A percentile compares a stretch with the other conserved stretches of the same genome.
phyloP scores from a whole-genome alignment of 768 basidiomycete genomes.

The Lentinula detonsa region DNA sequence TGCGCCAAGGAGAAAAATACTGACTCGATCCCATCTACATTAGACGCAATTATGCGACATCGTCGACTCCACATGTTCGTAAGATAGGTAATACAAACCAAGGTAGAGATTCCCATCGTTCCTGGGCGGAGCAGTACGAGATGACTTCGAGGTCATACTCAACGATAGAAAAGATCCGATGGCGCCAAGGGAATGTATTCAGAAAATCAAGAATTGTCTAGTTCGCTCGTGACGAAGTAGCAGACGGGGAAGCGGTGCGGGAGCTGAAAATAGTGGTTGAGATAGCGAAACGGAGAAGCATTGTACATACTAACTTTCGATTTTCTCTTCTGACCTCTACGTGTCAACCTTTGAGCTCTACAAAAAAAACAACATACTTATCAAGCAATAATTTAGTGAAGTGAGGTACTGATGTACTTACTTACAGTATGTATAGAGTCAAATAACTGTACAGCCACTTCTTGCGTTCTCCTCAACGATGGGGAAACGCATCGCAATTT shows the following conservation, averaged over 20 bases:
- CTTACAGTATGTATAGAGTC: too few relatives aligned
- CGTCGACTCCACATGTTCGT: not conserved
- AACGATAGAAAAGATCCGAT: not conserved
- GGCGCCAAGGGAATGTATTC: not conserved
- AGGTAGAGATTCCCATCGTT: slow-evolving; percentile 3
- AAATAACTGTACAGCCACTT: not conserved
- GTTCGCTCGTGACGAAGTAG: not conserved
- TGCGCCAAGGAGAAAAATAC: not conserved
- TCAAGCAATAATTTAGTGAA: too few relatives aligned
- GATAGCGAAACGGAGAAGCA: not conserved
- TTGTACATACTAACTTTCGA: too few relatives aligned
- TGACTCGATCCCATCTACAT: not conserved
- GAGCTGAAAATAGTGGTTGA: not conserved
- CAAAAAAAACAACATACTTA: too few relatives aligned
- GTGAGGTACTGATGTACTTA: too few relatives aligned
- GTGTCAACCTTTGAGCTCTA: too few relatives aligned
- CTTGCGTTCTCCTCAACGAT: not conserved
- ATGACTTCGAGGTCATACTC: not conserved
- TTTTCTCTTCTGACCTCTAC: too few relatives aligned
- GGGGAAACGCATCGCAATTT: not conserved
- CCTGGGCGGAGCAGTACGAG: not conserved
- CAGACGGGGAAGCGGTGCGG: not conserved
- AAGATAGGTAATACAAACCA: not conserved
- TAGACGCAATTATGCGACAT: not conserved
- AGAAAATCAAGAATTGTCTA: not conserved